Evolutionary conservation across 1,284 basidiomycete genomes (phyloP).

Genomic region (Retiboletus flavoniger): DNA sequence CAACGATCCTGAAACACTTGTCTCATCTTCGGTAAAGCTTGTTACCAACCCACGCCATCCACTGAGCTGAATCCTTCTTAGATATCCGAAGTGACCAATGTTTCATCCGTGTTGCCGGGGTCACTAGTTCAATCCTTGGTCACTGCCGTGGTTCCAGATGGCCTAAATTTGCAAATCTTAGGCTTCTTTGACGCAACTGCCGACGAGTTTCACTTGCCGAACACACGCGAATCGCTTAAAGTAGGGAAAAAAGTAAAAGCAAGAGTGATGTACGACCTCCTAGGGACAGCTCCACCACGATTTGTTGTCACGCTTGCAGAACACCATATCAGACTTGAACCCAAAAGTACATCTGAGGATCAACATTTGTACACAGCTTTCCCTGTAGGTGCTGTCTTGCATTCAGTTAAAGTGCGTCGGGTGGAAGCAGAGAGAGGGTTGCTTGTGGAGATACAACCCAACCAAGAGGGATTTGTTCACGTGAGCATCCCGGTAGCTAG

Average conservation of each 20-base stretch:
- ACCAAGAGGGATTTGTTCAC: constrained; percentile 80
- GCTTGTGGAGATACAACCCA: constrained; percentile 63
- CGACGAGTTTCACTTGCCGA: constrained; percentile 76
- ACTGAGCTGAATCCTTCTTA: constrained; percentile 26
- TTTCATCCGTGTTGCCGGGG: constrained; percentile 85
- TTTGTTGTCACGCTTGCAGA: constrained; percentile 80
- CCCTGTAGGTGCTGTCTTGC: constrained; percentile 72
- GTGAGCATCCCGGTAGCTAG: constrained; percentile 45
- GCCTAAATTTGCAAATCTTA: constrained; percentile 87
- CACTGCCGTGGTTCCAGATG: constrained; percentile 75
- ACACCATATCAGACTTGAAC: constrained; percentile 64
- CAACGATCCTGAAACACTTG: constrained; percentile 47
- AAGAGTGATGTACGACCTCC: constrained; percentile 82
- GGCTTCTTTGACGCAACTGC: constrained; percentile 94
- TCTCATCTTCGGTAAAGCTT: constrained; percentile 51
- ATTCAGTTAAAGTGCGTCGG: constrained; percentile 68
- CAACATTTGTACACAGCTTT: constrained; percentile 55
- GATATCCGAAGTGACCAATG: constrained; percentile 76
- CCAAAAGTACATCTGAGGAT: constrained; percentile 32
- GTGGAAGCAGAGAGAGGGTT: constrained; percentile 84
- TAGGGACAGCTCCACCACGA: constrained; percentile 65
- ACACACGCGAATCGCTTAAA: constrained; percentile 60
- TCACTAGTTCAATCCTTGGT: constrained; percentile 83
- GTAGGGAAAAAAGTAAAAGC: constrained; percentile 87
- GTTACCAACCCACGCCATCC: constrained; percentile 18